Base-by-base conservation (phyloP, 257 asterid genomes). In the Anisodus acutangulus region DNA sequence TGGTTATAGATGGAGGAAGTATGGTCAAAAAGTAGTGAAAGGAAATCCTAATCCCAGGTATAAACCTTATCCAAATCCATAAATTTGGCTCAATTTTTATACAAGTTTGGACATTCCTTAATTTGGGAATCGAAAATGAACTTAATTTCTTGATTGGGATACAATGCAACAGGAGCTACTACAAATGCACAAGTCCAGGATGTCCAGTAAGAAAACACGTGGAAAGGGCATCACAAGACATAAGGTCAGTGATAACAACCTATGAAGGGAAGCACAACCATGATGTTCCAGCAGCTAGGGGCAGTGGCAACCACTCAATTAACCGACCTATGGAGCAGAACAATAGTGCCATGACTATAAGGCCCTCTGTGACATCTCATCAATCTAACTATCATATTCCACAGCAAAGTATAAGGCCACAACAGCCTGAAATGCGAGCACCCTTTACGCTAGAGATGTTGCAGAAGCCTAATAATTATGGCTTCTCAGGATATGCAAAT, bases 211-310 rank as follows among this genome's bases (percentile, higher is more conserved):
- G 97, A 55, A 94, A 94, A 88, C 98, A 93, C 22, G 97, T 94
- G 12, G 98, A 94, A 55, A 83, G 98, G 49, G 96, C 98, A 11
- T 84, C 91, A 22, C 90, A 92, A 0, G 96, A 94, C 72, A 70
- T 83, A 31, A 85, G 91, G 57, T 81, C 93, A 4, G 98, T 94
- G 86, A 92, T 94, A 85, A 94, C 98, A 10, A 90, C 98, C 3
- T 94, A 94, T 64, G 98, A 93, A 80, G 97, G 98, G 45, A 94
- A 92, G 84, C 98, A 94, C 91, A 92, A 89, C 95, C 98, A 94
- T n/a, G 93, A 92, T 4, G 95, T 94, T 17, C 98, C 98, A 13
- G 87, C 90, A 63, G 90, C 91, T 4, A 90, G 94, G 10, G 93
- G 94, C 49, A 87, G 92, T 5, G 89, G 86, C 12, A 78, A 35